These are phyloP conservation scores for Aspergillus tubingensis DNA, from an alignment of 2,329 filamentous ascomycete species.

Conservation along the genomic window DNA sequence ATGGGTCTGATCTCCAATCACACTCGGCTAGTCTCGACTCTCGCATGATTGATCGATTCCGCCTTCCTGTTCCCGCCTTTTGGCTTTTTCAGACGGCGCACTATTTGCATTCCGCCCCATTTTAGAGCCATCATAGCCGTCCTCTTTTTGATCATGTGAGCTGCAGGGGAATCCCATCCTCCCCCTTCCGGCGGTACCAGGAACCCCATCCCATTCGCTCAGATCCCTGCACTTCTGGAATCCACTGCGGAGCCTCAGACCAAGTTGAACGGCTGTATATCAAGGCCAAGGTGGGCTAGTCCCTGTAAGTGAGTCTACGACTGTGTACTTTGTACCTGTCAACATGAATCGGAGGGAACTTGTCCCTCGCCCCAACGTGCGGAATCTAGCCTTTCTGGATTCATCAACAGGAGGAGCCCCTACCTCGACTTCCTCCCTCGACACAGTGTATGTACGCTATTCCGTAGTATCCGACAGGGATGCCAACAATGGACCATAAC, in stretches of 20 bases:
- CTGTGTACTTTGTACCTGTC: neutral
- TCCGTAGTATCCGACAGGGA: neutral
- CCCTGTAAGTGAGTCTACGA: neutral
- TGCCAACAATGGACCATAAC: neutral
- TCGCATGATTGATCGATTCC: slow-evolving; percentile 4
- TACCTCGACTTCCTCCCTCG: neutral
- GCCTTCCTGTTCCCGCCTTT: neutral
- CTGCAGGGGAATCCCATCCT: slow-evolving; percentile 20
- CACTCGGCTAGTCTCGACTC: slow-evolving; percentile 2
- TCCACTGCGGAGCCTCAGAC: slow-evolving; percentile 14
- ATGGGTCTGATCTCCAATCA: slow-evolving; percentile 13
- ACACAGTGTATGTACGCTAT: neutral
- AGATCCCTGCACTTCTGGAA: neutral
- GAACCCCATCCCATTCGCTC: slow-evolving; percentile 9
- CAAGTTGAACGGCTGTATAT: slow-evolving; percentile 7
- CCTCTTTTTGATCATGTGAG: slow-evolving; percentile 19
- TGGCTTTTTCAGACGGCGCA: slow-evolving; percentile 1
- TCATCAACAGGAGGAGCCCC: neutral
- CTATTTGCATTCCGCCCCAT: slow-evolving; percentile 7
- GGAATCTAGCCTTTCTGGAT: neutral
- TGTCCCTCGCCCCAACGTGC: neutral
- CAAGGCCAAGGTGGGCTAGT: neutral
- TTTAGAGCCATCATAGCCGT: slow-evolving; percentile 8
- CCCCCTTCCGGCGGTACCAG: slow-evolving; percentile 13
- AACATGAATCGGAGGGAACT: neutral